Evolutionary conservation across 1,284 basidiomycete species (phyloP), one percentile per base, ranked within the genome.

Genomic region (Omphalotus olearius): DNA sequence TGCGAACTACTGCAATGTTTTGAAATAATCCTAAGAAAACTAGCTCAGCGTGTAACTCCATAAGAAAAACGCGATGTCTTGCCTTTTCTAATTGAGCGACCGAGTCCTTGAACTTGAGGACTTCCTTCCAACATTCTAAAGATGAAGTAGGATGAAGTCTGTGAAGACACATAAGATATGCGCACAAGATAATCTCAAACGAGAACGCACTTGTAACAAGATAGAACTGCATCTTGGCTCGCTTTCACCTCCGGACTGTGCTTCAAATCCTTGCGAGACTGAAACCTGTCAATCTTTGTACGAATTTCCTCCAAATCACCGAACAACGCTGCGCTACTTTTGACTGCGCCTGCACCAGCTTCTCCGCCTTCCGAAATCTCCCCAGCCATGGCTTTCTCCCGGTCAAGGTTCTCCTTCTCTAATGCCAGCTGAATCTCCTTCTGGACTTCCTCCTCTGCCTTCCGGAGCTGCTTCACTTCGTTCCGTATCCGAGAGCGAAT

Each of bases 401-500:
- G 75, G 66, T 90, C 85, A 43, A 91, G 65, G 65, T 91, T 91
- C 70, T 91, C 88, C 69, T 83, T 85, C 70, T 90, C 85, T 36
- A 91, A 70, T 3, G 84, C 85, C 36, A 62, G 67, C 61, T 87
- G 82, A 45, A 91, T 88, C 65, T 88, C 78, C 48, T 71, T 68
- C 39, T 75, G 78, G 3, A 91, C 82, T 18, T 70, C 65, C 57
- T 83, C 79, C 63, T 90, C 88, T 60, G 87, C 80, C 37, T 74
- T 70, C 40, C 78, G 81, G 56, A 91, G 69, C 44, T 75, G 75
- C 41, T 74, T 68, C 9, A 89, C 68, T 64, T 90, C 87, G 36
- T 71, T 70, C 45, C 82, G 73, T 56, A 91, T 91, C 40, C 80
- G 78, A 30, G 77, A 66, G 36, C 80, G 82, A 53, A 91, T 78